These are phyloP conservation scores for Zasmidium angulare DNA, from an alignment of 2,329 filamentous ascomycete species.

Conservation along the genomic window DNA sequence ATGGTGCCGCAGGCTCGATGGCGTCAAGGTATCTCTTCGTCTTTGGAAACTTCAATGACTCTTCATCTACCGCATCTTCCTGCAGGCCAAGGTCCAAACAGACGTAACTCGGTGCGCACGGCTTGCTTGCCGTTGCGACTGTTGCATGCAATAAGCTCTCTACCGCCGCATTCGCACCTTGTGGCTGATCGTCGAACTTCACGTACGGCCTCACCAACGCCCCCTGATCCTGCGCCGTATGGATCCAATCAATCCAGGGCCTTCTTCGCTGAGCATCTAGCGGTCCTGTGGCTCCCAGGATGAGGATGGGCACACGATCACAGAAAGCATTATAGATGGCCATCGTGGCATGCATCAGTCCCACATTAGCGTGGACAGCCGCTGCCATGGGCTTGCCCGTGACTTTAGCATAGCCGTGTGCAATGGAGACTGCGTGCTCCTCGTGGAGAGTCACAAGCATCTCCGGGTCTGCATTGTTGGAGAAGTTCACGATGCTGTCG, in stretches of 20 bases:
- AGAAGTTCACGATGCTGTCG: conserved; percentile 21
- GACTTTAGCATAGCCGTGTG: conserved; percentile 23
- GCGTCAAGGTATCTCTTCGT: conserved; percentile 12
- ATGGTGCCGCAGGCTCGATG: conserved; percentile 11
- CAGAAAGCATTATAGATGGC: conserved; percentile 22
- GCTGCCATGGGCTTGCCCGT: conserved; percentile 18
- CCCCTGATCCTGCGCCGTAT: conserved; percentile 21
- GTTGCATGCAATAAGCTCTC: conserved; percentile 18
- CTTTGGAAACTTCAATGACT: conserved; percentile 12
- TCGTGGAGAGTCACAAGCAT: conserved; percentile 23
- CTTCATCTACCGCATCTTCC: conserved; percentile 16
- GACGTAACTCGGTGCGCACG: conserved; percentile 20
- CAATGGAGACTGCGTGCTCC: conserved; percentile 20
- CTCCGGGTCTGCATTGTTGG: conserved; percentile 17
- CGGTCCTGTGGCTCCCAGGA: conserved; percentile 20
- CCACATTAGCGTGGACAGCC: conserved; percentile 21
- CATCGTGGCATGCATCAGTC: conserved; percentile 23
- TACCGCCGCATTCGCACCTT: conserved; percentile 15
- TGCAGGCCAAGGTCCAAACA: conserved; percentile 20
- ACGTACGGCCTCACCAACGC: conserved; percentile 18
- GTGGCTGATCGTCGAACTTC: conserved; percentile 23
- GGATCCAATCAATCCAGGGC: conserved; percentile 24
- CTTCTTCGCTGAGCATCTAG: conserved; percentile 16
- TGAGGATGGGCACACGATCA: conserved; percentile 19
- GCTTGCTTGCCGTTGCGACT: conserved; percentile 11